Percentiles rank a stretch among this genome's conserved stretches.
phyloP scores from a whole-genome alignment of 2,329 filamentous ascomycete genomes.

The Ophiostoma piceae region DNA sequence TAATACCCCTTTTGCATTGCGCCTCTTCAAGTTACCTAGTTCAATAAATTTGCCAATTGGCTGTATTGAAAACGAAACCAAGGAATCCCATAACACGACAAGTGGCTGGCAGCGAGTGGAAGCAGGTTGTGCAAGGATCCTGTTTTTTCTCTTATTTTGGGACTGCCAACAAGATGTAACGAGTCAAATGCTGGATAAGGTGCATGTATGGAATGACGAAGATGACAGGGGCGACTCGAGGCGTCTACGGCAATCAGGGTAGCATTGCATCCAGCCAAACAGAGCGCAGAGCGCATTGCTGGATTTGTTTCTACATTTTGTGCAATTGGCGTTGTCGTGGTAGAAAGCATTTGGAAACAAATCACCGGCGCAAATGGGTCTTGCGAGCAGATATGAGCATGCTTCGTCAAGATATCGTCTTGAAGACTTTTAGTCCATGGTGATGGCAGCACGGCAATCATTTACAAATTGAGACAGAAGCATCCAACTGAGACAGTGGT shows the following conservation, averaged over 20 bases:
- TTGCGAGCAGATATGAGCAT: background rate
- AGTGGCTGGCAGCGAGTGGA: background rate
- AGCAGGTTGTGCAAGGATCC: background rate
- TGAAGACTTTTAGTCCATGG: no score
- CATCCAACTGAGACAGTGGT: background rate
- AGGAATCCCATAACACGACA: background rate
- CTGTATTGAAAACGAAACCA: no score
- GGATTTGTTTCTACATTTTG: background rate
- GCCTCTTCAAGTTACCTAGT: no score
- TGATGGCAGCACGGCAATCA: no score
- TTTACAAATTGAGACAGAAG: no score
- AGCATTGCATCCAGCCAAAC: background rate
- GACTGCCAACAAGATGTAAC: background rate
- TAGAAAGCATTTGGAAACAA: no score
- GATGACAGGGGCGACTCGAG: background rate
- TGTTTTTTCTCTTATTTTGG: background rate
- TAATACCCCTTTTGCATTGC: background rate
- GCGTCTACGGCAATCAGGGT: background rate
- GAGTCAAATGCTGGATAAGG: background rate
- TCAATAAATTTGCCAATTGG: no score
- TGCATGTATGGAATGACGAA: background rate
- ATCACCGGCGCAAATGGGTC: no score
- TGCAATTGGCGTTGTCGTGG: background rate
- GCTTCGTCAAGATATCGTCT: background rate
- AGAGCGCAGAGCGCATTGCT: background rate